Base-by-base conservation (phyloP, 768 basidiomycete genomes). In the Boletus subparvulus region DNA sequence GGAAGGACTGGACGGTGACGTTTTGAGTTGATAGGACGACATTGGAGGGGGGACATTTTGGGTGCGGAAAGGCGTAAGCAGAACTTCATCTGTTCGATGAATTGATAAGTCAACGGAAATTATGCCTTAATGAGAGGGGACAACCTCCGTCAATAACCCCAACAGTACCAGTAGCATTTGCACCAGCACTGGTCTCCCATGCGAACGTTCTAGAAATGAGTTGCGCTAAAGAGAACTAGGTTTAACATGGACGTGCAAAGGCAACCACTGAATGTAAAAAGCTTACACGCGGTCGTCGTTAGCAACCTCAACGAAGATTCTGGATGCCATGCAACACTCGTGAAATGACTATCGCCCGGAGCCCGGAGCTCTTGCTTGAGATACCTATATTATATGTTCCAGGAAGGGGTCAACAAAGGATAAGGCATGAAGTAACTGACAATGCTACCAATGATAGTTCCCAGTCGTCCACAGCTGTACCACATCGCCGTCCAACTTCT, bases 1-100 rank as follows among this genome's bases (percentile, higher is more conserved):
- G 2, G 46, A 36, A 49, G 56, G 17, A 54, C 53, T 12, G 28
- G 61, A 45, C 11, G 58, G 41, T 13, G 67, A 47, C 51, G 72
- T 19, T 68, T 73, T 45, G 49, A 84, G 73, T 40, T 73, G 72
- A 61, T 80, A 78, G 2, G 92, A 87, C 1, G 87, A 90, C 93
- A 97, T 95, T 0, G 97, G 97, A n/a, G 97, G 97, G n/a, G 96
- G 97, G 6, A 96, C 82, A 67, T 97, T 98, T 74, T 96, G 92
- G 1, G 84, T 82, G 40, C 94, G 83, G 80, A 98, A 98, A 16
- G 97, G 91, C 3, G 96, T 99, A 40, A 99, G 76, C 4, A 95
- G 82, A 54, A 92, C 74, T 21, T 76, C 77, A 3, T 83, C 94
- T 96, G 69, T 43, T 28, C 17, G 45, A 48, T 19, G 21, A n/a